Evolutionary conservation across 805 yeast genomes (phyloP).

Genomic region (Saturnispora ahearnii): DNA sequence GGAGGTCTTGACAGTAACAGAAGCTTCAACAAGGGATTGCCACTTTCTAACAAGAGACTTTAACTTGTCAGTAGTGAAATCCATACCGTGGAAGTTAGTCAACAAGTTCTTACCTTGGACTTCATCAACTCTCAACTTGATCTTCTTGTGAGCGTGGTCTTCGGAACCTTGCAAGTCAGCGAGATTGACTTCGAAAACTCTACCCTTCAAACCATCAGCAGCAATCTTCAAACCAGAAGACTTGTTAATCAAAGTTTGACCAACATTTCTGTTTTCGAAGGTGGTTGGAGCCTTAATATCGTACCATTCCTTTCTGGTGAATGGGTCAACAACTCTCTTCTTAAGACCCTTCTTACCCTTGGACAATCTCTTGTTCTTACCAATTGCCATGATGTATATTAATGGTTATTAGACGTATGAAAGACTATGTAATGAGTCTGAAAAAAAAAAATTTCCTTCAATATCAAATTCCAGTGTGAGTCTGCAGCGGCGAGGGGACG

Average conservation of each 20-base stretch:
- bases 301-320: slow-evolving; percentile 98
- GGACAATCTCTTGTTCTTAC: slow-evolving; percentile 69
- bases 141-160: slow-evolving; percentile 97
- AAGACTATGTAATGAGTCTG: background rate
- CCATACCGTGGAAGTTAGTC: slow-evolving; percentile 99
- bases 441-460: slow-evolving; percentile 1
- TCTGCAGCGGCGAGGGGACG: background rate
- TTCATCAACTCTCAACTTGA: slow-evolving; percentile 96
- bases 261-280: slow-evolving; percentile 96
- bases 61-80: slow-evolving; percentile 95
- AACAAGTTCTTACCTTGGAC: slow-evolving; percentile 97
- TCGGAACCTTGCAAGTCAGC: slow-evolving; percentile 98
- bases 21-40: slow-evolving; percentile 97
- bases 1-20: slow-evolving; percentile 95
- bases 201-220: slow-evolving; percentile 96
- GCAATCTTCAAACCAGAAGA: slow-evolving; percentile 97
- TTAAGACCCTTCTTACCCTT: slow-evolving; percentile 94
- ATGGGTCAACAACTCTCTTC: slow-evolving; percentile 99
- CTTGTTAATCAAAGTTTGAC: slow-evolving; percentile 97
- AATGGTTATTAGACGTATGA: slow-evolving; percentile 4
- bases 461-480: background rate
- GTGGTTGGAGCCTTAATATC: slow-evolving; percentile 98
- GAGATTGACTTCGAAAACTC: slow-evolving; percentile 89
- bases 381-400: slow-evolving; percentile 45
- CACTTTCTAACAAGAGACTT: slow-evolving; percentile 98